Evolutionary conservation across 176 grass and related monocot species (phyloP), one percentile per base, ranked within the genome.

Genomic region (Avena insularis): DNA sequence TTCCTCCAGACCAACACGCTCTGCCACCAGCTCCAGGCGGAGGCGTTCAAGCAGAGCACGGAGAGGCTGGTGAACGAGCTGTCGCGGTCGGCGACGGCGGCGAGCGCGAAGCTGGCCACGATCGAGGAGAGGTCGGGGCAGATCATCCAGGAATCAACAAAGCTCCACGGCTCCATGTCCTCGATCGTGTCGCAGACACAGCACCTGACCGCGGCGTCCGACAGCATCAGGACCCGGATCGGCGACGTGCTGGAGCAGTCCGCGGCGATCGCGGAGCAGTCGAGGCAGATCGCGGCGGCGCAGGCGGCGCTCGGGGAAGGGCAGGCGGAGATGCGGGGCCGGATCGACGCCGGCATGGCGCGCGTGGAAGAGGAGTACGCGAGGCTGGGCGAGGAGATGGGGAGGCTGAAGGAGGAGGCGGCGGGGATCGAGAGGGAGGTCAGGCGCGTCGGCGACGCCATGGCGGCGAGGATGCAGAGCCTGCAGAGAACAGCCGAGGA

Each of bases 11-110:
- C 91, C 73, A 91, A 91, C 66, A 78, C 84, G 60, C 83, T 97
- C 19, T 94, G 92, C 89, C 95, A 97, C 70, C 95, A 97, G 57
- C 83, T 94, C 19, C 90, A 91, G 84, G 85, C 92, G 15, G 92
- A 97, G 58, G 92, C 86, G 66, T 97, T 94, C 92, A 94, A 93
- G 91, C 86, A 75, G 27, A 89, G 29, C n/a, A 97, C 91, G 4
- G 87, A 97, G 81, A 75, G 86, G 84, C 55, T 97, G 35, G 86
- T 97, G 49, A 97, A 92, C 61, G 89, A 91, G n/a, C 66, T 94
- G 53, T 59, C 89, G 1, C 68, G 61, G 71, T 74, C 89, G 12
- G 82, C 92, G 7, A 83, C 62, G 14, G 88, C 85, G 3, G 91
- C 91, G 49, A 35, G 83, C 12, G 63, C 90, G 46, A 93, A 94